phyloP scores from a whole-genome alignment of 345 rosid genomes.

The Citrus medica region DNA sequence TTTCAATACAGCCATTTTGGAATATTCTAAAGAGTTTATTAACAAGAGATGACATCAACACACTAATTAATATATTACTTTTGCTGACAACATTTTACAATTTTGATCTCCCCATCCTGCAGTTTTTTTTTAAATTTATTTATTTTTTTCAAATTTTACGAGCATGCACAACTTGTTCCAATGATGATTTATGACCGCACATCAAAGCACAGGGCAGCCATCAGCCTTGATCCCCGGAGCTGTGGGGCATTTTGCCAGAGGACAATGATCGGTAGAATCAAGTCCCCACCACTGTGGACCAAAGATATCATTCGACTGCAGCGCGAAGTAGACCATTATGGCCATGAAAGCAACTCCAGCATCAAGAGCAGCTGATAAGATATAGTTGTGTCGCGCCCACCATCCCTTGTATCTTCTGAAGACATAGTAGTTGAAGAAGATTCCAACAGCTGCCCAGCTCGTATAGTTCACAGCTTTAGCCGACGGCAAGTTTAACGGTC shows the following conservation, averaged over 20 bases:
- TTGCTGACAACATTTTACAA: not conserved
- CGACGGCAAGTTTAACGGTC: slow-evolving; percentile 46
- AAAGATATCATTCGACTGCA: slow-evolving; percentile 48
- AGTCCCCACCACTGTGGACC: slow-evolving; percentile 83
- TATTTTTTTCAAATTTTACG: too few species aligned
- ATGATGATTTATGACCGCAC: not conserved
- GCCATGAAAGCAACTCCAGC: slow-evolving; percentile 81
- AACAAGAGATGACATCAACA: not conserved
- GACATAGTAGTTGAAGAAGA: slow-evolving; percentile 61
- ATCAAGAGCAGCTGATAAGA: slow-evolving; percentile 74
- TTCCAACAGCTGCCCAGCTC: slow-evolving; percentile 62
- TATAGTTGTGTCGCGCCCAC: slow-evolving; percentile 78
- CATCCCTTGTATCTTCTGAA: slow-evolving; percentile 55
- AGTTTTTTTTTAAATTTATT: too few species aligned
- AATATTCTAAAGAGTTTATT: not conserved
- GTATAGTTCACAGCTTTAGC: slow-evolving; percentile 62
- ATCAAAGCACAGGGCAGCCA: slow-evolving; percentile 58
- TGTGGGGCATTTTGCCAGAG: slow-evolving; percentile 58
- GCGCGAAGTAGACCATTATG: slow-evolving; percentile 47
- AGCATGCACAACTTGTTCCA: not conserved
- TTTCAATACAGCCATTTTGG: not conserved
- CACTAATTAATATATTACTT: not conserved
- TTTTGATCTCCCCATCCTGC: not conserved
- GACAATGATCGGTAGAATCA: slow-evolving; percentile 48
- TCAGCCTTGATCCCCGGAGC: slow-evolving; percentile 47